Percentiles rank a stretch among this genome's conserved stretches.
Evolutionary conservation across 106 monocot species (phyloP).

Genomic region (Acorus calamus): DNA sequence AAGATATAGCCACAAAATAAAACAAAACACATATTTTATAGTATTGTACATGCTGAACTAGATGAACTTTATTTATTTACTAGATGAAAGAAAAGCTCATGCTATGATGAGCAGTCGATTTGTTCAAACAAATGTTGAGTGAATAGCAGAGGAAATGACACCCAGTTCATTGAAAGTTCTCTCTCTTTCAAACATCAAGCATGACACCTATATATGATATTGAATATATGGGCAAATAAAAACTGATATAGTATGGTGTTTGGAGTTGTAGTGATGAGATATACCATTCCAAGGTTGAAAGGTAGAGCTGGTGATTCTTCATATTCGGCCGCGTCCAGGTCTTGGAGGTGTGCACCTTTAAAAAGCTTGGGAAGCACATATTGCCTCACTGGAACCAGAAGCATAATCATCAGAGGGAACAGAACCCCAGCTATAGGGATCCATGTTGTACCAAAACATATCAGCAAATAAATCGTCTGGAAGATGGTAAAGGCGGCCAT

Average conservation of each 20-base stretch:
- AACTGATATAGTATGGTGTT: neutral
- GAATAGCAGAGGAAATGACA: no score
- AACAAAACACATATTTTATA: neutral
- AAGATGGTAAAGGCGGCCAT: conserved; percentile 61
- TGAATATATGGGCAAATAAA: neutral
- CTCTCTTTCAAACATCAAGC: no score
- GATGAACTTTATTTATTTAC: no score
- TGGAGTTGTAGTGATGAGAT: neutral
- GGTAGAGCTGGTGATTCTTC: conserved; percentile 64
- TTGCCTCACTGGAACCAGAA: conserved; percentile 66
- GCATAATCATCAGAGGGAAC: conserved; percentile 87
- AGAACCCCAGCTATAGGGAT: conserved; percentile 70
- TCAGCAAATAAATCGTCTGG: conserved; percentile 50
- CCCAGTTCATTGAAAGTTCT: no score
- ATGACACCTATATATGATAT: no score
- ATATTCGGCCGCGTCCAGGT: conserved; percentile 75
- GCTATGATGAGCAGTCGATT: no score
- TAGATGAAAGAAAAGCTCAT: no score
- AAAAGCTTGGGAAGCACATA: conserved; percentile 71
- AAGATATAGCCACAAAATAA: neutral
- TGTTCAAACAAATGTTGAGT: no score
- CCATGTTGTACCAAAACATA: conserved; percentile 81
- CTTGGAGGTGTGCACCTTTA: conserved; percentile 70
- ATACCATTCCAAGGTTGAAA: conserved; percentile 31
- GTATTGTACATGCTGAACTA: no score